Evolutionary conservation across 805 yeast genomes (phyloP), one percentile per base, ranked within the genome.

Genomic region (Cyberlindnera maritima): DNA sequence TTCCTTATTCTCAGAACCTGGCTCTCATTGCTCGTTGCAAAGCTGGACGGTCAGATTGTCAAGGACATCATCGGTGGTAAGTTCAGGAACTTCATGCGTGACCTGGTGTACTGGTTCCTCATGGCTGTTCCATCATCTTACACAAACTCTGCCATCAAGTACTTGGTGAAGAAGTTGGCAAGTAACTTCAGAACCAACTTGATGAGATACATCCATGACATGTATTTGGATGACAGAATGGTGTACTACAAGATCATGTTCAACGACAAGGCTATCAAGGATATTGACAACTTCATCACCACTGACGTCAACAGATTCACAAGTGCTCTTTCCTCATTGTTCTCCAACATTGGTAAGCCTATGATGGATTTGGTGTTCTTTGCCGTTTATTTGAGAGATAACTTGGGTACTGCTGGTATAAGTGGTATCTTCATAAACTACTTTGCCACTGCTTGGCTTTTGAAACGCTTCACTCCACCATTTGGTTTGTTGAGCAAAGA

Each of bases 121-220:
- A 82, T 91, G 61, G 97, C 97, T 1, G 80, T 91, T 52, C 98
- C 98, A 2, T 96, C 97, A 0, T 83, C 94, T 3, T 91, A 88
- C 64, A 86, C 96, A 28, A 91, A 91, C 65, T 85, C 96, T 40
- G 90, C 92, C 48, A 91, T 91, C 61, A 87, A 85, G 61, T 88
- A 78, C 59, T 68, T 91, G 56, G 87, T 90, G 45, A 79, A 83
- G 59, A 76, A 88, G 56, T 69, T 91, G 48, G 81, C 96, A 12
- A 73, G 89, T 44, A 88, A 87, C 58, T 91, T 91, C 71, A 80
- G 97, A 71, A 84, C 94, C 2, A 83, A 83, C 54, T 72, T 91
- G 57, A 80, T 85, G 32, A 78, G 97, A 56, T 91, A 91, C 64
- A 79, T 91, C 56, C 97, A 91, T 67, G 97, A 91, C 60, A 74